phyloP scores from a whole-genome alignment of 2,329 filamentous ascomycete genomes.

The Hypocrella siamensis region DNA sequence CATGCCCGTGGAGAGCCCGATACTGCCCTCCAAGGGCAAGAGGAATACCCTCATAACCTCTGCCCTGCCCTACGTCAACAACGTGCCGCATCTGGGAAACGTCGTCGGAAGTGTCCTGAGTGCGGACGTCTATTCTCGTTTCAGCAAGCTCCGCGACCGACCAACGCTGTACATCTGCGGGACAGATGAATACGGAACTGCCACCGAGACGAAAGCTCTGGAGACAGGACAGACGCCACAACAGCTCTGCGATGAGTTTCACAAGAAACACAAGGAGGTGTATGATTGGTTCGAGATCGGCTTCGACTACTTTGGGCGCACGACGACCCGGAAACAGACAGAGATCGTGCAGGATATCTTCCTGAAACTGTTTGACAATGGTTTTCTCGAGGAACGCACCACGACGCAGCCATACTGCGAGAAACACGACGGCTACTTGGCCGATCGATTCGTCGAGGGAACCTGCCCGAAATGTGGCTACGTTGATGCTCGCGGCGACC shows the following conservation, averaged over 20 bases:
- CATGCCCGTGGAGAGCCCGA: conserved; percentile 16
- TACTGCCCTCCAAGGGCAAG: conserved; percentile 56
- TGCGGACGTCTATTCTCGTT: conserved; percentile 74
- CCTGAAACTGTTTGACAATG: conserved; percentile 71
- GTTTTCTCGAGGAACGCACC: conserved; percentile 71
- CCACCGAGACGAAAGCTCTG: conserved; percentile 88
- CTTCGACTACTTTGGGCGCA: conserved; percentile 91
- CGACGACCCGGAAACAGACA: conserved; percentile 77
- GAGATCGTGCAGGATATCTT: conserved; percentile 91
- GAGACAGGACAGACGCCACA: conserved; percentile 72
- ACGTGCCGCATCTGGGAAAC: conserved; percentile 75
- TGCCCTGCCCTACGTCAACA: conserved; percentile 68
- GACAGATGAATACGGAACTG: conserved; percentile 81
- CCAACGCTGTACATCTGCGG: conserved; percentile 79
- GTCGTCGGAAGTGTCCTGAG: conserved; percentile 77
- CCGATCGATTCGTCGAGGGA: conserved; percentile 76
- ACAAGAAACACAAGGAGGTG: conserved; percentile 74
- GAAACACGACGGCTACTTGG: conserved; percentile 58
- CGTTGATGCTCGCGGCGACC: conserved; percentile 55
- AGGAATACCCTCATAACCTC: conserved; percentile 82
- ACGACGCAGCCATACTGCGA: conserved; percentile 88
- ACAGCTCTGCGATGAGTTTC: conserved; percentile 84
- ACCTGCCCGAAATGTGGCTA: conserved; percentile 62
- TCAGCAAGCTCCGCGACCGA: conserved; percentile 63
- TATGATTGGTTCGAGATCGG: conserved; percentile 94